Conservation (phyloP, 441 rosid species). For the Sinapis alba region DNA sequence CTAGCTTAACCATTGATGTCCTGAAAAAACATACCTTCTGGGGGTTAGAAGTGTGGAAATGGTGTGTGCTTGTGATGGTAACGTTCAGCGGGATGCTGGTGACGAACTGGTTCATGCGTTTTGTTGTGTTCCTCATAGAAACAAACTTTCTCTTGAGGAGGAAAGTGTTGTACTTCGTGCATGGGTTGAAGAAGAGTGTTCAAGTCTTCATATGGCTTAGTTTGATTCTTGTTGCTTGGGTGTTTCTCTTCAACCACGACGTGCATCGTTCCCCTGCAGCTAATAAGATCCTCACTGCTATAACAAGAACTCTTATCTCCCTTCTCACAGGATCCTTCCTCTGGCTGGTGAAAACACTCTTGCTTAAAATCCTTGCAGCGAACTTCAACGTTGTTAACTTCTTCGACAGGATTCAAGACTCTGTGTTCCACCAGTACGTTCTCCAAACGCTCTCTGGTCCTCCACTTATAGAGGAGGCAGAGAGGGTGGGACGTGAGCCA, state of each 20-base stretch:
- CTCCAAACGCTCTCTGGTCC: conserved; percentile 60
- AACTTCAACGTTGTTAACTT: conserved; percentile 65
- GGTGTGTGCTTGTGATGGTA: conserved; percentile 61
- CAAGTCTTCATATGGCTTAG: conserved; percentile 73
- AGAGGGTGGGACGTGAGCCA: conserved; percentile 39
- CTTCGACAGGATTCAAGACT: conserved; percentile 71
- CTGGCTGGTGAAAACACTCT: conserved; percentile 64
- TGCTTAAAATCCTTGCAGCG: conserved; percentile 64
- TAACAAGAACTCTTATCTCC: conserved; percentile 52
- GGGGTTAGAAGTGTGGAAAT: conserved; percentile 65
- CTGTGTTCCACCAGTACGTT: conserved; percentile 62
- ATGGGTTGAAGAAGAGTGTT: conserved; percentile 63
- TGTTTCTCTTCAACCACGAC: conserved; percentile 38
- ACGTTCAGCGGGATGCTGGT: conserved; percentile 56
- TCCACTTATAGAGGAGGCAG: conserved; percentile 47
- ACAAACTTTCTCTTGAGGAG: conserved; percentile 52
- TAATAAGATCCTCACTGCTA: conserved; percentile 44
- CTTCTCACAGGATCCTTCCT: conserved; percentile 54
- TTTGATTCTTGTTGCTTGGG: conserved; percentile 57
- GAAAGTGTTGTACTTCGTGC: conserved; percentile 70
- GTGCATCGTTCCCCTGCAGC: conserved; percentile 36
- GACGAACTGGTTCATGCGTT: conserved; percentile 58
- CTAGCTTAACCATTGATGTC: conserved; percentile 46
- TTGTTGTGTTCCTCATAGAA: conserved; percentile 55
- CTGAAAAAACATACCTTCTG: conserved; percentile 41